These are phyloP conservation scores for Venturia carpophila DNA, from an alignment of 2,329 filamentous ascomycete species.

Conservation along the genomic window DNA sequence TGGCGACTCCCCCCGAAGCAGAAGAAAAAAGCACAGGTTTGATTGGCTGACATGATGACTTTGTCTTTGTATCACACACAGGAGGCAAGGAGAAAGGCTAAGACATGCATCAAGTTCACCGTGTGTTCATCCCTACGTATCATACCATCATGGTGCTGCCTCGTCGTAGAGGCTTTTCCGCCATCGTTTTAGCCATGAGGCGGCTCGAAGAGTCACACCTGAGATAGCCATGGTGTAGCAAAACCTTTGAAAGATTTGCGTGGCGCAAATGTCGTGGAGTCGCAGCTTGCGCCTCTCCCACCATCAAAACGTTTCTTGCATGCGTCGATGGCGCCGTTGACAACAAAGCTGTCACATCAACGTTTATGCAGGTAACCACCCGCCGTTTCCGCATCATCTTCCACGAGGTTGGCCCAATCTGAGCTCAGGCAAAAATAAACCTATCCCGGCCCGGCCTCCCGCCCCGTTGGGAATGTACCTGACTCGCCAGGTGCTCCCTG, in stretches of 20 bases:
- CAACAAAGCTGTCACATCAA: constrained; percentile 7
- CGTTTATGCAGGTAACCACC: constrained; percentile 1
- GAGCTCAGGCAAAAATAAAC: constrained; percentile 4
- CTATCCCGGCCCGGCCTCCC: constrained; percentile 7
- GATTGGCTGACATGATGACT: not conserved
- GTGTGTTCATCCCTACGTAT: not conserved
- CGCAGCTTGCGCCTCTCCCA: not conserved
- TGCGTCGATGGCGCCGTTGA: not conserved
- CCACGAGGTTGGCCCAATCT: constrained; percentile 2
- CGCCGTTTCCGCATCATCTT: constrained; percentile 1
- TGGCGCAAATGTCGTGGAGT: not conserved
- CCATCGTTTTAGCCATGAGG: not conserved
- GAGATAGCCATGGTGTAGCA: not conserved
- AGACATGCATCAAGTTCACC: not conserved
- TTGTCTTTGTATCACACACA: not conserved
- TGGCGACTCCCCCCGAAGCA: not conserved
- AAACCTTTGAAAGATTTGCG: not conserved
- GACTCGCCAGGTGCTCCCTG: constrained; percentile 3
- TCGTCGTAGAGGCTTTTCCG: not conserved
- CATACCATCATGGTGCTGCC: not conserved
- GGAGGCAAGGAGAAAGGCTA: not conserved
- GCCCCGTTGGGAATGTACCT: not conserved
- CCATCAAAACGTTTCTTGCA: not conserved
- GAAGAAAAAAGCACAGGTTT: not conserved
- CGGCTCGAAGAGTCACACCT: not conserved